These are phyloP conservation scores for Boechera divaricarpa DNA, from an alignment of 345 rosid species.

Conservation along the genomic window DNA sequence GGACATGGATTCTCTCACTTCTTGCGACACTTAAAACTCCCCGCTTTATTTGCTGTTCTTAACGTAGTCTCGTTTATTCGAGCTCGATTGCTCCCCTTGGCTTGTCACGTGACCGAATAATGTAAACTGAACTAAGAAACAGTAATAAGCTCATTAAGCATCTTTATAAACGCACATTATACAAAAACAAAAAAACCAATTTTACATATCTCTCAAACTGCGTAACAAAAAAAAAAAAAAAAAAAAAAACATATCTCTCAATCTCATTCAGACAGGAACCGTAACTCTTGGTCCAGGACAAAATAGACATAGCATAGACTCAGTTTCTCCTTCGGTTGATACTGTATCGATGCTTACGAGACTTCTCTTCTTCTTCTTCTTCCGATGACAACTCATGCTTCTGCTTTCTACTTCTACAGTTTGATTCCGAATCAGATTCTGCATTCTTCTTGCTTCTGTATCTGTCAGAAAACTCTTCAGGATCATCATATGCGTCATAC, in stretches of 20 bases:
- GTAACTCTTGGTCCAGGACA: conserved; percentile 9
- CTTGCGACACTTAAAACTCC: background rate
- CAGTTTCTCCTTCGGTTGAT: conserved; percentile 32
- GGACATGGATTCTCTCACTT: conserved; percentile 36
- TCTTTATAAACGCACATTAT: background rate
- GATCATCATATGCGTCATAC: conserved; percentile 29
- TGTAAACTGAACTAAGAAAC: background rate
- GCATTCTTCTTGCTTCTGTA: conserved; percentile 35
- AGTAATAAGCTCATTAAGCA: background rate
- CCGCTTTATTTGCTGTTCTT: background rate
- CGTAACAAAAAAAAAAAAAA: background rate
- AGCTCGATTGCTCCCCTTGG: background rate
- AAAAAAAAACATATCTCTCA: background rate
- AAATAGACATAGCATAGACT: conserved; percentile 9
- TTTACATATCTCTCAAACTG: background rate
- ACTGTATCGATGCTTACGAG: conserved; percentile 33
- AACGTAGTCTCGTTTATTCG: background rate
- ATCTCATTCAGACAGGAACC: conserved; percentile 28
- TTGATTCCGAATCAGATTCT: conserved; percentile 28
- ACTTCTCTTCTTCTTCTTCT: conserved; percentile 12
- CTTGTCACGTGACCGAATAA: background rate
- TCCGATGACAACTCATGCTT: conserved; percentile 19
- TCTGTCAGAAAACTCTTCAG: conserved; percentile 39
- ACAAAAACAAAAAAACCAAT: background rate
- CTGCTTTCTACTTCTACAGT: conserved; percentile 33